Conservation (phyloP, 352 stramenopile genomes). For the Lagenidium giganteum region DNA sequence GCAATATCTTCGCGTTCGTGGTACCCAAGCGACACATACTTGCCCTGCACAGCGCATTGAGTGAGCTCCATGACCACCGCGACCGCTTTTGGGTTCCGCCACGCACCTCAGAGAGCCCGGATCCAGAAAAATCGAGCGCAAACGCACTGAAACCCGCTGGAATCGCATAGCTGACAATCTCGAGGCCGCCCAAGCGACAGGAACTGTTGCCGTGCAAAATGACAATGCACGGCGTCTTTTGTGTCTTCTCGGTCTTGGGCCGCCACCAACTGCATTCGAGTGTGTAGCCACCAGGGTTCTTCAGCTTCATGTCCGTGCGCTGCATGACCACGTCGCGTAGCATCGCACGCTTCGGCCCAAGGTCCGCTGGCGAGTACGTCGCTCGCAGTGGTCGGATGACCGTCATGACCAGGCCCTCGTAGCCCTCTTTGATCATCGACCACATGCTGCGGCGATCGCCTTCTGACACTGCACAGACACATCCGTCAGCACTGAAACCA, state of each 20-base stretch:
- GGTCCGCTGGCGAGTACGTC: constrained; percentile 53
- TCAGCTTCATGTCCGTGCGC: constrained; percentile 66
- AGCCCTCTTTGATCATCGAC: constrained; percentile 78
- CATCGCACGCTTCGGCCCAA: constrained; percentile 51
- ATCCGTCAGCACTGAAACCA: constrained; percentile 3
- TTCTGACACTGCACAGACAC: constrained; percentile 21
- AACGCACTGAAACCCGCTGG: constrained; percentile 80
- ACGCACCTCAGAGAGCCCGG: constrained; percentile 51
- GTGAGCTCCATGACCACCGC: too few species aligned
- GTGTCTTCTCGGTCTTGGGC: constrained; percentile 21
- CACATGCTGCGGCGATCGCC: constrained; percentile 67
- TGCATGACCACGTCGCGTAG: constrained; percentile 56
- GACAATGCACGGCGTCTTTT: constrained; percentile 69
- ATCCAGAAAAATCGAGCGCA: constrained; percentile 75
- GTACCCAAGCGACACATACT: constrained; percentile 81
- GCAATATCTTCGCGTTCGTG: constrained; percentile 75
- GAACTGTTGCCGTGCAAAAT: constrained; percentile 84
- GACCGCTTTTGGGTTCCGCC: too few species aligned
- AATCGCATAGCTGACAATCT: constrained; percentile 75
- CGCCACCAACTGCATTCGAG: constrained; percentile 88
- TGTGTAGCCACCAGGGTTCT: constrained; percentile 64
- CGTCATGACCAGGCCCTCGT: constrained; percentile 76
- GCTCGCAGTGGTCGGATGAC: constrained; percentile 73
- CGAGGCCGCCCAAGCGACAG: constrained; percentile 58
- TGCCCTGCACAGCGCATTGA: too few species aligned